phyloP scores from a whole-genome alignment of 345 rosid species.

The Rhizophora mangle region DNA sequence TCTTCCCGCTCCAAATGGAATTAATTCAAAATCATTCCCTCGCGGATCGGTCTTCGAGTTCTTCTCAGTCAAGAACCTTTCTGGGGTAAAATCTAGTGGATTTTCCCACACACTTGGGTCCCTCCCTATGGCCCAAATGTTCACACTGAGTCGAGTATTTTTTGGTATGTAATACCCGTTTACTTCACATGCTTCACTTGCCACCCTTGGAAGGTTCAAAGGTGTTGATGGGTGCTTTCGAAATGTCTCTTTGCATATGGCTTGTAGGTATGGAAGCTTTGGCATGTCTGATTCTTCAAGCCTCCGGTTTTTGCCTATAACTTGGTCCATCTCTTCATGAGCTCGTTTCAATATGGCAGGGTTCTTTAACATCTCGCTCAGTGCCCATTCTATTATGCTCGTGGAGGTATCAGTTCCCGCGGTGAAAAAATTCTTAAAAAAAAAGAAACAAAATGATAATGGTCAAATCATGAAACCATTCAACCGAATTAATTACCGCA shows the following conservation, averaged over 20 bases:
- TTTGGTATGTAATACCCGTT: conserved; percentile 34
- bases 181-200: conserved; percentile 39
- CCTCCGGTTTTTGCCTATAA: conserved; percentile 48
- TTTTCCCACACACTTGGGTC: conserved; percentile 33
- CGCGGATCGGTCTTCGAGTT: conserved; percentile 35
- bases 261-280: conserved; percentile 46
- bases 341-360: conserved; percentile 40
- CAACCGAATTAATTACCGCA: no score
- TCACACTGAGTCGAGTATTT: conserved; percentile 40
- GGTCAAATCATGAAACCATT: neutral
- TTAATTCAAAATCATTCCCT: conserved; percentile 50
- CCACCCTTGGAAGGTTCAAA: conserved; percentile 42
- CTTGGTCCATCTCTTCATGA: conserved; percentile 62
- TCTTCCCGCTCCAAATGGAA: conserved; percentile 55
- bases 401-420: conserved; percentile 71
- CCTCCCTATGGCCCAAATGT: conserved; percentile 26
- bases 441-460: neutral
- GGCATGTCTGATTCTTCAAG: conserved; percentile 49
- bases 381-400: conserved; percentile 56
- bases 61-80: conserved; percentile 36
- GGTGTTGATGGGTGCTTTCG: conserved; percentile 64
- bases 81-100: conserved; percentile 43
- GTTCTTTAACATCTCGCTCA: conserved; percentile 45
- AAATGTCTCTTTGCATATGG: conserved; percentile 53
- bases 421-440: conserved; percentile 45